Base-by-base conservation (phyloP, 73 alveolate species). In the Paramecium tetraurelia region DNA sequence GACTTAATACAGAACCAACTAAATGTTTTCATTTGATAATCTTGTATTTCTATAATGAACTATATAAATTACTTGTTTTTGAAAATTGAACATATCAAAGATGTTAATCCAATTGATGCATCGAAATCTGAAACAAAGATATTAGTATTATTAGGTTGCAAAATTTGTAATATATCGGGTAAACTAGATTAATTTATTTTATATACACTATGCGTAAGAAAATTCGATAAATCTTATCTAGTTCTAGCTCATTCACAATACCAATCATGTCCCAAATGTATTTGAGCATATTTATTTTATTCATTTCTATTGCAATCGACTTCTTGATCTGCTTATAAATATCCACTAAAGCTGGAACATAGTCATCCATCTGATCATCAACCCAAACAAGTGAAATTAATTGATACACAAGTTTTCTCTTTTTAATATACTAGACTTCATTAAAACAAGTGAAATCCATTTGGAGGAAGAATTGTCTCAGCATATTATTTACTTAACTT, bases 231-330 rank as follows among this genome's bases (percentile, higher is more conserved):
- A 80, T 80, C 14, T 16, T 24, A 8, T 80, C 90, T 9, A 44
- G 12, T 14, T 44, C 76, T 43, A 80, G 21, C 46, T 80, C 48
- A 44, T 41, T 46, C 3, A 31, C 46, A 20, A 80, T 29, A 4
- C 90, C 90, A 31, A 80, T 80, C 75, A 80, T 22, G 38, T 80
- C 90, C 90, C 90, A 80, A 20, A 80, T 80, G 48, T 80, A 80
- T 46, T 80, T 80, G 2, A 80, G 35, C 75, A 80, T 41, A 80
- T 80, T 80, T 20, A 80, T 80, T 48, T 80, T 80, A 21, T 46
- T 24, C 7, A 72, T 43, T 43, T 80, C 90, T 4, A 31, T n/a
- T 1, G 72, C 33, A 16, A 80, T 80, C 9, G 70, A 44, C 24
- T 22, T 40, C 29, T 80, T 80, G 6, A 80, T 80, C n/a, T 44